Evolutionary conservation across 192 early-diverging fungal genomes (phyloP), one percentile per base, ranked within the genome.

Genomic region (Funneliformis geosporum): DNA sequence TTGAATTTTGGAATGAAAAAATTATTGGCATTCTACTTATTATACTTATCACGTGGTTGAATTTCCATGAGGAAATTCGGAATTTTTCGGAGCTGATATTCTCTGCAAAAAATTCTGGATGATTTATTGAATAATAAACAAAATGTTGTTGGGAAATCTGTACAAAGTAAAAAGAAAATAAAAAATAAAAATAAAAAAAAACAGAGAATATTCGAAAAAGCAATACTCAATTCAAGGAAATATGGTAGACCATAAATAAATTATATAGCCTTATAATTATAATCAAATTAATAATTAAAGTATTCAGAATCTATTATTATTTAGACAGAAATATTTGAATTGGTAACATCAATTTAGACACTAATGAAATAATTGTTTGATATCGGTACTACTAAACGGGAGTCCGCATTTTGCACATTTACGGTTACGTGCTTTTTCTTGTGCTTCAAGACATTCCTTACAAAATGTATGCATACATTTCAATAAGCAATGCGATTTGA

Each of bases 401-500:
- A 91, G 87, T 71, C 89, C 90, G 83, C 96, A 97, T 61, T 88
- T 92, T 23, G 95, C 94, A 83, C 96, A 97, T 84, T 96, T 95
- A 83, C 95, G 87, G 83, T 96, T 94, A 11, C 95, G 86, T 0
- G 94, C 93, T 47, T 93, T 91, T 78, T 90, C 87, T 44, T 92
- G 89, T 55, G 88, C 88, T 76, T 96, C 93, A 47, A 98, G 87
- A 80, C 96, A 98, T 61, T 89, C 85, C 72, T 93, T 93, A 85
- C 97, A 98, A 86, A 97, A 98, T 38, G 91, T 91, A 75, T 98
- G 97, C 96, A 96, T 96, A 82, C 97, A 98, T 39, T 91, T 89
- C 62, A 88, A 44, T 8, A 98, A 81, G 4, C 90, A 86, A 80
- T 94, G 93, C 18, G 88, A 88, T 80, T 96, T 96, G 81, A 97